Percentiles rank a stretch among this genome's conserved stretches.
These are phyloP conservation scores for Coemansia asiatica DNA, from an alignment of 192 early-diverging fungal species.

Conservation along the genomic window DNA sequence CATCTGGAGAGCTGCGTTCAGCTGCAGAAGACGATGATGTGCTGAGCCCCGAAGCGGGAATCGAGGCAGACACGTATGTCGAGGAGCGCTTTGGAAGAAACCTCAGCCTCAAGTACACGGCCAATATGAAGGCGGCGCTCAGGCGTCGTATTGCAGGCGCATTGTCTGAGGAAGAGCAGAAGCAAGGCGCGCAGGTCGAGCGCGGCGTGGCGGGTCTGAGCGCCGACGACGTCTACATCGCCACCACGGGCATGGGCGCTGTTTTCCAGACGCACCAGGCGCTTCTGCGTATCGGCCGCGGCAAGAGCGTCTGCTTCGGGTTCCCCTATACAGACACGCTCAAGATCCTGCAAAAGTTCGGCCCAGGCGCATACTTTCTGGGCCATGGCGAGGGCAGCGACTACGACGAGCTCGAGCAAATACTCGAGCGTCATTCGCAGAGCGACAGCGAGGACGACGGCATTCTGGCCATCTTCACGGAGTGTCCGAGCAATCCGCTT, in stretches of 20 bases:
- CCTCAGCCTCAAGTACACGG: conserved; percentile 65
- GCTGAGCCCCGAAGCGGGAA: conserved; percentile 23
- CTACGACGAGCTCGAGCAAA: conserved; percentile 68
- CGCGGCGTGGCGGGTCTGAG: conserved; percentile 60
- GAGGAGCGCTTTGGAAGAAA: conserved; percentile 97
- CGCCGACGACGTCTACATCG: conserved; percentile 83
- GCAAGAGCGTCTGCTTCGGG: conserved; percentile 88
- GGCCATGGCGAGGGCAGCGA: conserved; percentile 79
- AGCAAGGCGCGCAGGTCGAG: conserved; percentile 44
- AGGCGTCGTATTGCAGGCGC: conserved; percentile 85
- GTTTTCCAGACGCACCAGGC: conserved; percentile 84
- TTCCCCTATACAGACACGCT: conserved; percentile 97
- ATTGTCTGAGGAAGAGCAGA: conserved; percentile 49
- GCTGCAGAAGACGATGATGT: not conserved
- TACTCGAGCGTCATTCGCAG: conserved; percentile 52
- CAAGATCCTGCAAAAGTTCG: conserved; percentile 95
- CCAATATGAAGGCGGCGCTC: conserved; percentile 71
- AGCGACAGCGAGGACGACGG: conserved; percentile 58
- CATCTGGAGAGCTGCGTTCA: not conserved
- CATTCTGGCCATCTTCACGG: conserved; percentile 84
- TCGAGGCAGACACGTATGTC: conserved; percentile 61
- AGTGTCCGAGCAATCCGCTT: conserved; percentile 94
- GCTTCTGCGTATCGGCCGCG: conserved; percentile 53
- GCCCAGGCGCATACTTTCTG: conserved; percentile 82
- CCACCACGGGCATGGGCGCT: conserved; percentile 89